Conservation (phyloP, 768 basidiomycete genomes). For the Tylopilus sp. region DNA sequence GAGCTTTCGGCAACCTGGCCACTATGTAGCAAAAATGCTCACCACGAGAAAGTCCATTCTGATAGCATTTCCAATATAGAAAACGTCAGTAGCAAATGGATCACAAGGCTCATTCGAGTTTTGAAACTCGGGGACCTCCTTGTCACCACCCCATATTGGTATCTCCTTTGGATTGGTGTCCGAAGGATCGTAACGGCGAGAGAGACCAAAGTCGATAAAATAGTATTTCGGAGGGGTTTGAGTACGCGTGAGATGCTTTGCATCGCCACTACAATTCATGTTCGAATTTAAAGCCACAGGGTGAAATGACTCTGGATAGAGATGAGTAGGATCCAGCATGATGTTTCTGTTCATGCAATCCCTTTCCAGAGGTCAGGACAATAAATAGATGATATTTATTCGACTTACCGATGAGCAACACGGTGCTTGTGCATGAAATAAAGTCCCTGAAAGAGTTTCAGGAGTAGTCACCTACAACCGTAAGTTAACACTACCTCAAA, state of each 20-base stretch:
- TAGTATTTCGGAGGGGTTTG: not conserved
- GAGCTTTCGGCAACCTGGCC: too few species aligned
- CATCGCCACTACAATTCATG: too few species aligned
- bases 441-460: not conserved
- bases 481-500: not conserved
- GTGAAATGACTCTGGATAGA: too few species aligned
- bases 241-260: not conserved
- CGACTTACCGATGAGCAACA: not conserved
- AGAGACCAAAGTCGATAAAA: not conserved
- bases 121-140: not conserved
- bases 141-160: not conserved
- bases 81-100: not conserved
- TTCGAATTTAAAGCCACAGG: too few species aligned
- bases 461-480: too few species aligned
- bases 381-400: too few species aligned
- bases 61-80: not conserved
- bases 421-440: too few species aligned
- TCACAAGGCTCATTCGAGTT: not conserved
- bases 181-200: not conserved
- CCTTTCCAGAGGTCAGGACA: not conserved
- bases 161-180: not conserved
- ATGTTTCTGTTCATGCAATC: not conserved
- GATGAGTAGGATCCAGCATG: not conserved
- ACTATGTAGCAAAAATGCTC: too few species aligned
- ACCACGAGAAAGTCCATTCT: not conserved